A percentile compares a stretch with the other conserved stretches of the same genome.
These are phyloP conservation scores for Daedaleopsis sinensis DNA, from an alignment of 768 basidiomycete species.

Conservation along the genomic window DNA sequence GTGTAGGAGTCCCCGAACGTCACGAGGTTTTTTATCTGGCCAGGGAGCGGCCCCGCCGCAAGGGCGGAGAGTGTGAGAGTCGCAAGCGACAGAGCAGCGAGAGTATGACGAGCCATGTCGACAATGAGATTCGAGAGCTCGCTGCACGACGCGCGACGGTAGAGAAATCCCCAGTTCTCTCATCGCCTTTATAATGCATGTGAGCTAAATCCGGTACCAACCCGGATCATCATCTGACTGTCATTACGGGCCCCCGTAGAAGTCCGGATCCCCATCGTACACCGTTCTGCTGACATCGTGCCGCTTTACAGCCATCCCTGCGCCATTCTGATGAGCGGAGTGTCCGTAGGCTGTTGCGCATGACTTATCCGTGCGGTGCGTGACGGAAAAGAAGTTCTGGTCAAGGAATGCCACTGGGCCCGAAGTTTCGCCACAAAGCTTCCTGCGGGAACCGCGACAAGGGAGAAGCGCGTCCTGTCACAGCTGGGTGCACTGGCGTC, in stretches of 20 bases:
- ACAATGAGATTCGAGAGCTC: background rate
- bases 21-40: slow-evolving; percentile 63
- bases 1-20: slow-evolving; percentile 74
- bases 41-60: slow-evolving; percentile 29
- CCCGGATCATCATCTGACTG: background rate
- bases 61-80: background rate
- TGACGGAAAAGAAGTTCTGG: no score
- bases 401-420: no score
- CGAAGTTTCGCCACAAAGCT: no score
- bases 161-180: background rate
- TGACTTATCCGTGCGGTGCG: no score
- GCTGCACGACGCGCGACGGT: background rate
- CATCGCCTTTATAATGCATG: background rate
- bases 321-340: background rate
- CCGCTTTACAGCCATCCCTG: background rate
- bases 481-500: no score
- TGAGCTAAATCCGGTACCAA: background rate
- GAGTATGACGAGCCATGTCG: background rate
- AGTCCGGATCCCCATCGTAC: background rate
- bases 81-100: background rate
- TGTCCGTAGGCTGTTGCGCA: no score
- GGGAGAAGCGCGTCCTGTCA: no score
- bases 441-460: no score
- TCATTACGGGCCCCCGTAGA: background rate
- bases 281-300: background rate